These are phyloP conservation scores for Eremothecium coryli DNA, from an alignment of 1,139 yeast genomes.

Conservation along the genomic window DNA sequence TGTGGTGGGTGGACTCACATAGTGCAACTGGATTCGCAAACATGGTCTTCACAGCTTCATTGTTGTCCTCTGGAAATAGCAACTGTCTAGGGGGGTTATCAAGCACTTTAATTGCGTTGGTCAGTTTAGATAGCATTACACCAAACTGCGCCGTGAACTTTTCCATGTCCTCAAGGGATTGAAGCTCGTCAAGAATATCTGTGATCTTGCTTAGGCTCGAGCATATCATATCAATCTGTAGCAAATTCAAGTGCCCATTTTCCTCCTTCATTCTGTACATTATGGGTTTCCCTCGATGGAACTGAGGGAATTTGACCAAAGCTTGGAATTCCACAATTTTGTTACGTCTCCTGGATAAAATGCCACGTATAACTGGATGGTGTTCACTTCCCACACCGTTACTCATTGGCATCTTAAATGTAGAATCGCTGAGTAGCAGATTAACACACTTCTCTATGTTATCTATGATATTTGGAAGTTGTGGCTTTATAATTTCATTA, in stretches of 20 bases:
- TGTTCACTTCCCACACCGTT: slow-evolving; percentile 12
- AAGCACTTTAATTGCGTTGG: slow-evolving; percentile 22
- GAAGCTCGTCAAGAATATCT: slow-evolving; percentile 16
- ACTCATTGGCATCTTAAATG: slow-evolving; percentile 30
- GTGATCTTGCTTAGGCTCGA: slow-evolving; percentile 15
- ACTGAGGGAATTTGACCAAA: slow-evolving; percentile 24
- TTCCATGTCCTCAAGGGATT: slow-evolving; percentile 15
- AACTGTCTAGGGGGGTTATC: slow-evolving; percentile 28
- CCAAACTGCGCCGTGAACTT: slow-evolving; percentile 17
- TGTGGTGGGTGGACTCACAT: slow-evolving; percentile 24
- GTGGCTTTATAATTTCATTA: slow-evolving; percentile 32
- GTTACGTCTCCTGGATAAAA: slow-evolving; percentile 24
- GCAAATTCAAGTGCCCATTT: slow-evolving; percentile 16
- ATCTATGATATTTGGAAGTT: slow-evolving; percentile 32
- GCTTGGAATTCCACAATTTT: slow-evolving; percentile 26
- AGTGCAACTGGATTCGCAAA: slow-evolving; percentile 16
- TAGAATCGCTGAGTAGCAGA: slow-evolving; percentile 25
- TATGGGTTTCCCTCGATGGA: slow-evolving; percentile 24
- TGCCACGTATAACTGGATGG: slow-evolving; percentile 20
- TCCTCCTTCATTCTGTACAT: slow-evolving; percentile 19
- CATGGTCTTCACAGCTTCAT: slow-evolving; percentile 22
- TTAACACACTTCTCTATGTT: slow-evolving; percentile 31
- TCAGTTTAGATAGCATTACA: slow-evolving; percentile 15
- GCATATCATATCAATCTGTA: slow-evolving; percentile 19
- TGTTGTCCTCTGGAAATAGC: slow-evolving; percentile 25